These are phyloP conservation scores for apple (Malus domestica) DNA, from an alignment of 306 rosid species.

Conservation along the genomic window ASM211411v1 NC_041796.1:3511001-3511500, in stretches of 20 bases:
- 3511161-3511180: slow-evolving; percentile 63
- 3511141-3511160: slow-evolving; percentile 82
- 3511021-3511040: slow-evolving; percentile 68
- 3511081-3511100: slow-evolving; percentile 53
- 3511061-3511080: slow-evolving; percentile 46
- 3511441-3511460: slow-evolving; percentile 50
- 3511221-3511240: not conserved
- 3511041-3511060: slow-evolving; percentile 50
- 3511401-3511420: slow-evolving; percentile 1
- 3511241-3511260: not conserved
- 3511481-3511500: slow-evolving; percentile 85
- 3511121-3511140: slow-evolving; percentile 62
- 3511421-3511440: slow-evolving; percentile 8
- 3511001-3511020: slow-evolving; percentile 69
- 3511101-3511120: slow-evolving; percentile 61
- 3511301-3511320: not conserved
- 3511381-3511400: not conserved
- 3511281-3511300: not conserved
- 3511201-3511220: slow-evolving; percentile 52
- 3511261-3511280: not conserved
- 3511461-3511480: slow-evolving; percentile 92
- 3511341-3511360: not conserved
- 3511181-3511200: slow-evolving; percentile 51
- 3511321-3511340: not conserved
- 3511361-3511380: not conserved